These are phyloP conservation scores for Fagus crenata DNA, from an alignment of 306 rosid species.

Conservation along the genomic window DNA sequence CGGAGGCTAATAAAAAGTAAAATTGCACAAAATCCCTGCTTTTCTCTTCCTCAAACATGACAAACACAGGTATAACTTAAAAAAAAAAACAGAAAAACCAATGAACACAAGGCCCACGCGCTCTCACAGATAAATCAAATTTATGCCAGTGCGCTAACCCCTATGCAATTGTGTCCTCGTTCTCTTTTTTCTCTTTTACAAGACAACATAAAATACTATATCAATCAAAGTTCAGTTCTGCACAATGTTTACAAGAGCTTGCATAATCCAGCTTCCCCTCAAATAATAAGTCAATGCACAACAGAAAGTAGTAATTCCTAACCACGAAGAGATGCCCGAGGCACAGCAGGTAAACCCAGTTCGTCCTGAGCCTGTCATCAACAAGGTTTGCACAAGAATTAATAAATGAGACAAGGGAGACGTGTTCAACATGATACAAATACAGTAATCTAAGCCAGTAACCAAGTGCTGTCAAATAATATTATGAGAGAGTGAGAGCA, in stretches of 20 bases:
- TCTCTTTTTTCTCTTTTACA: not conserved
- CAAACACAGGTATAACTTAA: too few relatives aligned
- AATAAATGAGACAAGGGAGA: not conserved
- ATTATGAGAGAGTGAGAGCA: not conserved
- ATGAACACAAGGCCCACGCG: too few relatives aligned
- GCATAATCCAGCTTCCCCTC: conserved; percentile 25
- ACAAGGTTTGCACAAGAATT: conserved; percentile 27
- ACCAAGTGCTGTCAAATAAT: not conserved
- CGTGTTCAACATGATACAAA: not conserved
- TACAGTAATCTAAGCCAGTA: not conserved
- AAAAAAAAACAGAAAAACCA: too few relatives aligned
- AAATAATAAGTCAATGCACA: conserved; percentile 11
- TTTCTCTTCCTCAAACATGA: too few relatives aligned
- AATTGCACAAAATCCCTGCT: too few relatives aligned
- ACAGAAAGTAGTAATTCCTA: conserved; percentile 27
- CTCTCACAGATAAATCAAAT: too few relatives aligned
- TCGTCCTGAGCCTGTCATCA: conserved; percentile 74
- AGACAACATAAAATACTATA: conserved; percentile 20
- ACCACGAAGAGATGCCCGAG: conserved; percentile 78
- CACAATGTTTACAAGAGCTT: conserved; percentile 58
- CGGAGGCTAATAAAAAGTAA: too few relatives aligned
- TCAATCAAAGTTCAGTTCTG: conserved; percentile 40
- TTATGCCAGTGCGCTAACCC: too few relatives aligned
- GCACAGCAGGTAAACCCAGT: conserved; percentile 89
- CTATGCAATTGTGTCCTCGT: too few relatives aligned